These are phyloP conservation scores for Echeveria elegans DNA, from an alignment of 164 flowering plant species.

Conservation along the genomic window DNA sequence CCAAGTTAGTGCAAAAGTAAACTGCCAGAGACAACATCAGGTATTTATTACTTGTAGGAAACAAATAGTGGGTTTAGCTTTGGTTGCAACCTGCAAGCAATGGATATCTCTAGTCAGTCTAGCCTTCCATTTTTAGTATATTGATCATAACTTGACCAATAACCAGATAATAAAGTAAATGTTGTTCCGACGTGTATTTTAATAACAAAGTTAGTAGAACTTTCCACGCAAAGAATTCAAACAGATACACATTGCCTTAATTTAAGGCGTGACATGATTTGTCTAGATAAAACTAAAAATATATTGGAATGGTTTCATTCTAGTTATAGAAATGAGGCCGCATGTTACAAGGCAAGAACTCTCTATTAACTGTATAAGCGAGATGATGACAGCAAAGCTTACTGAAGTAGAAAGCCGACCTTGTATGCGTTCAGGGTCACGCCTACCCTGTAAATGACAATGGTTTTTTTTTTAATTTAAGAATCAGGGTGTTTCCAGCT, in stretches of 20 bases:
- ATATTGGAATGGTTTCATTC: not conserved
- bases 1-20: too few species aligned
- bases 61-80: not conserved
- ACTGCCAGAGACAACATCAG: not conserved
- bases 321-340: not conserved
- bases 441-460: not conserved
- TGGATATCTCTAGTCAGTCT: not conserved
- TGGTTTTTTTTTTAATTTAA: not conserved
- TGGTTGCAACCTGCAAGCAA: not conserved
- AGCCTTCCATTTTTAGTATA: not conserved
- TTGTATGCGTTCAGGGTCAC: not conserved
- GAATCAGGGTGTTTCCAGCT: not conserved
- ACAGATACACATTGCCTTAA: not conserved
- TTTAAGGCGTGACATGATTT: not conserved
- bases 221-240: not conserved
- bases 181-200: not conserved
- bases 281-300: not conserved
- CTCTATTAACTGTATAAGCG: not conserved
- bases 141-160: not conserved
- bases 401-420: not conserved
- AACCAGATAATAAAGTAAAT: not conserved
- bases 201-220: not conserved
- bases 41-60: not conserved
- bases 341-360: not conserved
- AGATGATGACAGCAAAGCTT: not conserved